A percentile compares a stretch with the other conserved stretches of the same genome.
These are phyloP conservation scores for Penicillium sp. DNA, from an alignment of 2,329 filamentous ascomycete species.

Conservation along the genomic window DNA sequence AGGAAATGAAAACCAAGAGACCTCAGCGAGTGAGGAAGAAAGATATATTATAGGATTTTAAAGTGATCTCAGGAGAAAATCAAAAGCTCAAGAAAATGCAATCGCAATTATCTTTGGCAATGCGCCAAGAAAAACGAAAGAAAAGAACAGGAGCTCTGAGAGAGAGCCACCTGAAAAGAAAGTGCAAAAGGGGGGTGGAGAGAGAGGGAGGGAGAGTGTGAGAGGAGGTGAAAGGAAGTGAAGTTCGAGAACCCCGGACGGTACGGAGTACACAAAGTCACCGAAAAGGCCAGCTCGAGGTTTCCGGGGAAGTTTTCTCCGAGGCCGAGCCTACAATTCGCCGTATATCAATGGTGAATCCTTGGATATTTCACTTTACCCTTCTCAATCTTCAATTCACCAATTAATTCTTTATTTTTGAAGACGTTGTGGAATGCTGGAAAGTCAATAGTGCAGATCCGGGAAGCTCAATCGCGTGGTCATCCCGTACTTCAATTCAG, in stretches of 20 bases:
- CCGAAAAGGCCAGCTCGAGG: conserved; percentile 29
- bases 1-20: background rate
- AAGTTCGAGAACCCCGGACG: conserved; percentile 25
- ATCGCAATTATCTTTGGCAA: conserved; percentile 8
- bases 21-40: background rate
- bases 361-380: background rate
- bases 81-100: conserved; percentile 3
- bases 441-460: background rate
- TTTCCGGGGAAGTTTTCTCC: conserved; percentile 29
- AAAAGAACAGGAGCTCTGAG: conserved; percentile 18
- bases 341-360: background rate
- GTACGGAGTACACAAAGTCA: conserved; percentile 19
- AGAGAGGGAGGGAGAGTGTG: conserved; percentile 5
- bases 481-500: background rate
- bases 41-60: conserved; percentile 5
- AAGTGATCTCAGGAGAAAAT: background rate
- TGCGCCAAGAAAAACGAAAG: conserved; percentile 19
- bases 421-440: background rate
- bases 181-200: conserved; percentile 14
- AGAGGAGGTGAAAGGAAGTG: conserved; percentile 21
- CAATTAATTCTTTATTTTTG: background rate
- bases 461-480: background rate
- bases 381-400: too few species aligned
- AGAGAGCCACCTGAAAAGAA: conserved; percentile 16
- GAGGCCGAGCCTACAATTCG: conserved; percentile 14